A percentile compares a stretch with the other conserved stretches of the same genome.
These are phyloP conservation scores for Strigomonas galati DNA, from an alignment of 208 protist genomes.

Conservation along the genomic window DNA sequence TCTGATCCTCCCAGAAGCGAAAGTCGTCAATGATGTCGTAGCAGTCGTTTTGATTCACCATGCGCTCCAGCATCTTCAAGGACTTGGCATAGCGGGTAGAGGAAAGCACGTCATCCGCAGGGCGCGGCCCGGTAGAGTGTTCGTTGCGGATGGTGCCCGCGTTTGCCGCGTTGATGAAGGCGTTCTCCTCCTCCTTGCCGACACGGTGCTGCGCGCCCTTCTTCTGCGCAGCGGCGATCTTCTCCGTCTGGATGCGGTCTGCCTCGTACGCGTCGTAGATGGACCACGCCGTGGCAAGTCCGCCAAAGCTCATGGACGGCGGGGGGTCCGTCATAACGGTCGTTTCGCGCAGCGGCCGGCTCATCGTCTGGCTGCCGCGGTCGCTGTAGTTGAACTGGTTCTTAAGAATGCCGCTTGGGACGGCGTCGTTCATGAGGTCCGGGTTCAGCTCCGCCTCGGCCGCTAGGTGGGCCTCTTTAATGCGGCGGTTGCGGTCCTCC, in stretches of 20 bases:
- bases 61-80: constrained; percentile 94
- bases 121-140: constrained; percentile 20
- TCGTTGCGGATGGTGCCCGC: constrained; percentile 24
- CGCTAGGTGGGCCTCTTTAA: constrained; percentile 64
- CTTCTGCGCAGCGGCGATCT: constrained; percentile 58
- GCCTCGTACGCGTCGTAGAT: constrained; percentile 96
- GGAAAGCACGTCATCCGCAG: constrained; percentile 58
- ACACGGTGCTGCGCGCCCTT: constrained; percentile 61
- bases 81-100: constrained; percentile 54
- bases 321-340: constrained; percentile 92
- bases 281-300: constrained; percentile 91
- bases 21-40: constrained; percentile 97
- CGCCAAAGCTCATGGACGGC: constrained; percentile 81
- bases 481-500: constrained; percentile 74
- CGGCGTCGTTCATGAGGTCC: constrained; percentile 73
- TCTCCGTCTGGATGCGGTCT: constrained; percentile 85
- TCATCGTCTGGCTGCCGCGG: constrained; percentile 95
- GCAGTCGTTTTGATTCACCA: constrained; percentile 97
- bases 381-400: constrained; percentile 99
- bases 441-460: constrained; percentile 85
- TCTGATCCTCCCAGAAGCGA: constrained; percentile 96
- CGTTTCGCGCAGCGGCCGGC: constrained; percentile 76
- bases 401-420: constrained; percentile 89
- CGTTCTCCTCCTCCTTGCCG: constrained; percentile 74
- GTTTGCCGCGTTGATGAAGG: constrained; percentile 20